Conservation (phyloP, 805 yeast species). For the Myxozyma geophila region DNA sequence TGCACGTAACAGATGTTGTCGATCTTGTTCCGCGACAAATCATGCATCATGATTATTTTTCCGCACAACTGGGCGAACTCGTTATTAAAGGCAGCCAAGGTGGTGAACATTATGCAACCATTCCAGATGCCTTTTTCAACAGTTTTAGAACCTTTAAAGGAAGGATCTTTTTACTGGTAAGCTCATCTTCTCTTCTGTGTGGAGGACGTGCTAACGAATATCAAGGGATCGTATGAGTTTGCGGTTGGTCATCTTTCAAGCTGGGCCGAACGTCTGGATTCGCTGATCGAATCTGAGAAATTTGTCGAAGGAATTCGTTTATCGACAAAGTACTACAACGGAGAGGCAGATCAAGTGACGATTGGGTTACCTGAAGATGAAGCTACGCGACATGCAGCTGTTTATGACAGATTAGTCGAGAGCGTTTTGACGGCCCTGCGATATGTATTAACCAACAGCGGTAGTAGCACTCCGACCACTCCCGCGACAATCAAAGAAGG, state of each 20-base stretch:
- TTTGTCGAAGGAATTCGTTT: constrained; percentile 62
- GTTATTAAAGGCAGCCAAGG: constrained; percentile 33
- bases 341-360: constrained; percentile 54
- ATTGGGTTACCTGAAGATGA: constrained; percentile 61
- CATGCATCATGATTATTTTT: constrained; percentile 44
- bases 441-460: constrained; percentile 46
- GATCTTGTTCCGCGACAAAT: constrained; percentile 53
- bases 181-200: neutral
- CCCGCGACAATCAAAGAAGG: constrained; percentile 1
- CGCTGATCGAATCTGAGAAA: constrained; percentile 53
- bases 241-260: constrained; percentile 62
- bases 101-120: constrained; percentile 39
- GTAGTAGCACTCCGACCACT: constrained; percentile 34
- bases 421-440: constrained; percentile 60
- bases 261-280: constrained; percentile 70
- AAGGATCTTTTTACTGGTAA: constrained; percentile 58
- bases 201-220: neutral
- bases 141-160: constrained; percentile 51
- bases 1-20: constrained; percentile 46
- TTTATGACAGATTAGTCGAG: constrained; percentile 60
- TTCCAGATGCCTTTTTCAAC: constrained; percentile 46
- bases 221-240: constrained; percentile 51
- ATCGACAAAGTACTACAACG: constrained; percentile 58
- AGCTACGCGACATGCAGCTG: constrained; percentile 52
- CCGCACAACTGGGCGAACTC: constrained; percentile 34